Evolutionary conservation across 2,329 filamentous ascomycete species (phyloP).

Genomic region (Fusarium domesticum): DNA sequence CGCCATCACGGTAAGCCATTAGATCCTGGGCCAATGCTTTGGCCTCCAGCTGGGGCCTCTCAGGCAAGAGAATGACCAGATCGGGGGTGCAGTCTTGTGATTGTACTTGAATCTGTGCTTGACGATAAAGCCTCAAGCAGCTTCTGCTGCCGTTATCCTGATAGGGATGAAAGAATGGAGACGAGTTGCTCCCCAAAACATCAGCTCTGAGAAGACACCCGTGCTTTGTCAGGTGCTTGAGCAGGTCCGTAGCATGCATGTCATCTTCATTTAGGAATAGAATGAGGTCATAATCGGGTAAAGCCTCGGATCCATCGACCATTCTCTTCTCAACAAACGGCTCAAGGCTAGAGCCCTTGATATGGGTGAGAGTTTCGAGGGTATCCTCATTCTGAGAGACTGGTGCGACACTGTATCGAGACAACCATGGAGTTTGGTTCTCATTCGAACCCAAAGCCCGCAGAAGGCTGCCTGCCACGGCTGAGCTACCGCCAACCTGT

Average conservation of each 20-base stretch:
- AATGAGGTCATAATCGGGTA: constrained; percentile 36
- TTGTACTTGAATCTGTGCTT: background rate
- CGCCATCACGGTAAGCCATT: constrained; percentile 2
- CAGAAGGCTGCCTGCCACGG: constrained; percentile 26
- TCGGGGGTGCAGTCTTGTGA: background rate
- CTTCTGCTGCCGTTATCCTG: background rate
- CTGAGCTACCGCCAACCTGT: constrained; percentile 34
- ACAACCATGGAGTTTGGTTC: constrained; percentile 33
- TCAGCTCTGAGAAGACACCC: constrained; percentile 29
- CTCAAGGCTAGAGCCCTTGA: constrained; percentile 16
- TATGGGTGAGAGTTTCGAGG: constrained; percentile 2
- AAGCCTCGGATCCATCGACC: constrained; percentile 18
- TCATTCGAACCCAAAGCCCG: constrained; percentile 20
- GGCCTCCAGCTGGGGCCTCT: constrained; percentile 7
- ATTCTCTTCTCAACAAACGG: constrained; percentile 31
- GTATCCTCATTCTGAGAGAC: constrained; percentile 1
- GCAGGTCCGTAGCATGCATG: constrained; percentile 14
- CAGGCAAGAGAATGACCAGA: constrained; percentile 20
- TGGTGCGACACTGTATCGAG: constrained; percentile 33
- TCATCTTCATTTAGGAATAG: constrained; percentile 20
- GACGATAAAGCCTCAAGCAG: constrained; percentile 6
- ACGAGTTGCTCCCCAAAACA: background rate
- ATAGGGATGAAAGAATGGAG: constrained; percentile 1
- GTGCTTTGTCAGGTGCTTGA: constrained; percentile 27
- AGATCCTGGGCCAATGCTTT: constrained; percentile 10